A percentile compares a stretch with the other conserved stretches of the same genome.
These are phyloP conservation scores for Diplogelasinospora grovesii DNA, from an alignment of 495 filamentous ascomycete species.

Conservation along the genomic window DNA sequence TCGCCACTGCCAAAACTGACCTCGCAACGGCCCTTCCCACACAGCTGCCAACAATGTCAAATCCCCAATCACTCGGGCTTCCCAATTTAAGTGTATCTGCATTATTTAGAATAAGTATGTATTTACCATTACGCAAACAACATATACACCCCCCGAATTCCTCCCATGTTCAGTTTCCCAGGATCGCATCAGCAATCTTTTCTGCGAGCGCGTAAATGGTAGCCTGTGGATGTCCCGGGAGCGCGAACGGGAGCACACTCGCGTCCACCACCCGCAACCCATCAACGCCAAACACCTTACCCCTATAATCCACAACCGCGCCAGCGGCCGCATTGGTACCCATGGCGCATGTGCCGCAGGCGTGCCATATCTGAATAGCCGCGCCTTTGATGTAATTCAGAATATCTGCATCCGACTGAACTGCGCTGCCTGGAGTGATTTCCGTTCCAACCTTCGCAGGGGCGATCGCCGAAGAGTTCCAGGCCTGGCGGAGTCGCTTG, in stretches of 20 bases:
- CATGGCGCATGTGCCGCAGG: constrained; percentile 47
- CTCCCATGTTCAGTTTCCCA: no score
- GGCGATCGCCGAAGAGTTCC: constrained; percentile 12
- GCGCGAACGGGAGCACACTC: constrained; percentile 39
- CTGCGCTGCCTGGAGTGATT: constrained; percentile 21
- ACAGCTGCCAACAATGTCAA: no score
- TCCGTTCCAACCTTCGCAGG: constrained; percentile 29
- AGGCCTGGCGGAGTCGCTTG: constrained; percentile 36
- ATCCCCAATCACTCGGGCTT: no score
- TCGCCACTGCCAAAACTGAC: no score
- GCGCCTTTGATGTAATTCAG: constrained; percentile 31
- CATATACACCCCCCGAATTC: no score
- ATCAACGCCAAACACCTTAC: constrained; percentile 39
- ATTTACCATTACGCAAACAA: no score
- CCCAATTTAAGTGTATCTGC: no score
- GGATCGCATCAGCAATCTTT: constrained; percentile 25
- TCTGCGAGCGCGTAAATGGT: constrained; percentile 35
- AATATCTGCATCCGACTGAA: constrained; percentile 43
- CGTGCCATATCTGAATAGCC: constrained; percentile 45
- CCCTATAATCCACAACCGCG: constrained; percentile 34
- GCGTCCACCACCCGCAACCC: constrained; percentile 43
- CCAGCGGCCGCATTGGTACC: constrained; percentile 18
- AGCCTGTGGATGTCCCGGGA: constrained; percentile 39
- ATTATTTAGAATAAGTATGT: no score
- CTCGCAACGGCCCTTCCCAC: no score